Percentiles rank a stretch among this genome's conserved stretches.
Evolutionary conservation across 139 green algal genomes (phyloP).

Genomic region (Chlorella sp.): DNA sequence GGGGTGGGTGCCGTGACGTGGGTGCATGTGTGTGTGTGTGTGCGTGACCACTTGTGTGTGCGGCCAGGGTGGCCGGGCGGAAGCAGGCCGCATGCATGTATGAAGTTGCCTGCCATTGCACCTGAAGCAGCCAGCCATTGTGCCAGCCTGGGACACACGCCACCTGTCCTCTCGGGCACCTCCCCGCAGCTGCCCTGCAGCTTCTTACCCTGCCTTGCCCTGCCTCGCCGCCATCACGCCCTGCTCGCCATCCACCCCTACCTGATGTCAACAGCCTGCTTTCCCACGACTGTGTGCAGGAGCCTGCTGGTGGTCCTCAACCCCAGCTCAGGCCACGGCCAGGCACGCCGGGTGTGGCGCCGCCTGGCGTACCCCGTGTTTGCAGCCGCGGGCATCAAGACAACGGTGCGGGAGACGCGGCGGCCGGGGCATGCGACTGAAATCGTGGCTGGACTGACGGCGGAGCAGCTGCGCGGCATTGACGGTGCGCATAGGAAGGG

Average conservation of each 20-base stretch:
- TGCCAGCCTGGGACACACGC: neutral
- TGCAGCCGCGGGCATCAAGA: conserved; percentile 58
- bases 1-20: neutral
- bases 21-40: neutral
- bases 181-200: too few species aligned
- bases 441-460: conserved; percentile 57
- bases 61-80: neutral
- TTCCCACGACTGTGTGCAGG: neutral
- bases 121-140: neutral
- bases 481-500: conserved; percentile 53
- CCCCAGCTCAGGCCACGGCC: conserved; percentile 68
- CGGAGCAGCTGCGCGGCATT: conserved; percentile 60
- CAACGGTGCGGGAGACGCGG: conserved; percentile 64
- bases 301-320: conserved; percentile 87
- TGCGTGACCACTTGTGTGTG: too few species aligned
- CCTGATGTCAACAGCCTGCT: neutral
- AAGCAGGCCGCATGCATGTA: neutral
- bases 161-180: neutral
- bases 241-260: too few species aligned
- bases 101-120: neutral
- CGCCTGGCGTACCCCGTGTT: conserved; percentile 66
- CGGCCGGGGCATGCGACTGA: conserved; percentile 63
- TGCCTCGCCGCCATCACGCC: too few species aligned
- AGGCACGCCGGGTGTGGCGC: conserved; percentile 60
- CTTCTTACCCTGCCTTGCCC: too few species aligned